Base-by-base conservation (phyloP, 2,329 filamentous ascomycete species). In the Exserohilum rostratum region DNA sequence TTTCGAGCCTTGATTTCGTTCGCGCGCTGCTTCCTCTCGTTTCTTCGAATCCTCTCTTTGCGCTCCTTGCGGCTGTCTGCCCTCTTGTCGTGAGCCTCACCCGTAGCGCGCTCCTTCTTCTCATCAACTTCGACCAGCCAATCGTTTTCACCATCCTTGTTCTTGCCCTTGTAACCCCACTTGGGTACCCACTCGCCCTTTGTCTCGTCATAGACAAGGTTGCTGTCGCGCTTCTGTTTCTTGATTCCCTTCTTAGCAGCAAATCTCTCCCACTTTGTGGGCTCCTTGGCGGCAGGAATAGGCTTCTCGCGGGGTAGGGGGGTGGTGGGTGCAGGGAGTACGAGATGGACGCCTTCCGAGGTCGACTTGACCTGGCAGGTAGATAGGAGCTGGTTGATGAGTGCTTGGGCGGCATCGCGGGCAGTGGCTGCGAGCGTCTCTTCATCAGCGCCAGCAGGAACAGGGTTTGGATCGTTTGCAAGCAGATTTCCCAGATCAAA, bases 201-300 rank as follows among this genome's bases (percentile, higher is more conserved):
- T 55, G 83, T 86, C 77, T 96, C 90, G 76, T 98, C 91, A 76
- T 88, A 98, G 52, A 89, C 86, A 67, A 93, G 79, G 79, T 96
- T 89, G 75, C 86, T 83, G 73, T 95, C 91, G 64, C 89, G 86
- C 64, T 86, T 89, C 85, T 93, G 96, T 77, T 87, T 87, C 80
- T 90, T 90, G 79, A 99, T 98, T 51, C 95, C 95, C 84, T 97
- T 96, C 86, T 96, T 96, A 76, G 87, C 89, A 40, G 95, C 95
- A 80, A 99, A 99, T 70, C 89, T 86, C 81, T 96, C 89, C 95
- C 95, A 99, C 76, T 92, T 96, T 55, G 93, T 98, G 65, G 89
- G 89, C 53, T 88, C 82, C 79, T 93, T 95, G 64, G 87, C 84
- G 51, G 86, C 83, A 1, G 95, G 95, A 7, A 98, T 82, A 9